Conservation (phyloP, 495 filamentous ascomycete species). For the Rhypophila decipiens region DNA sequence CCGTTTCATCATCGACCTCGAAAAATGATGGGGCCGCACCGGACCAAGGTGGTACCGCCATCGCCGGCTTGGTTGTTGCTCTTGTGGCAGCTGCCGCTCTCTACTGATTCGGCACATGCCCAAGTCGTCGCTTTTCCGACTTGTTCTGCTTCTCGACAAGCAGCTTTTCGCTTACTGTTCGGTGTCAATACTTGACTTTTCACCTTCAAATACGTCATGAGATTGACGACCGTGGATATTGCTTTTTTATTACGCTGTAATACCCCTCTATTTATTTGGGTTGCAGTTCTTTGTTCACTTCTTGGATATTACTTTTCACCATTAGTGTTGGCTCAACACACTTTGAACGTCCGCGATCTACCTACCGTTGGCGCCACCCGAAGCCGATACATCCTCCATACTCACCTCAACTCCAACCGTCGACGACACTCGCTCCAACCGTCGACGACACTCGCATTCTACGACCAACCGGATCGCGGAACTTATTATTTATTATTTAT, state of each 20-base stretch:
- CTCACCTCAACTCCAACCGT: too few species aligned
- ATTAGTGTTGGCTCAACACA: too few species aligned
- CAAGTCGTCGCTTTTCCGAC: not conserved
- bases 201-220: too few species aligned
- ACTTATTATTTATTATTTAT: not conserved
- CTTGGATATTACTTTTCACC: too few species aligned
- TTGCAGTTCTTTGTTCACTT: too few species aligned
- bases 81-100: conserved; percentile 40
- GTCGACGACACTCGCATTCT: not conserved
- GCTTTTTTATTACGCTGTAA: too few species aligned
- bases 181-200: conserved; percentile 1
- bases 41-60: conserved; percentile 34
- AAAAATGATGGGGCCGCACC: conserved; percentile 33
- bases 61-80: conserved; percentile 42
- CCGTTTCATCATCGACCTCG: conserved; percentile 15
- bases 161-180: not conserved
- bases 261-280: too few species aligned
- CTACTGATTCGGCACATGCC: conserved; percentile 17
- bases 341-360: too few species aligned
- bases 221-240: too few species aligned
- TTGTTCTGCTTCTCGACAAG: not conserved
- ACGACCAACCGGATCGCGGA: not conserved
- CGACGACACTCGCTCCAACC: not conserved
- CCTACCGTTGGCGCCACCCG: too few species aligned
- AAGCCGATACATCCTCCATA: too few species aligned